These are phyloP conservation scores for Hyparrhenia diplandra DNA, from an alignment of 176 grass and related monocot species.

Conservation along the genomic window DNA sequence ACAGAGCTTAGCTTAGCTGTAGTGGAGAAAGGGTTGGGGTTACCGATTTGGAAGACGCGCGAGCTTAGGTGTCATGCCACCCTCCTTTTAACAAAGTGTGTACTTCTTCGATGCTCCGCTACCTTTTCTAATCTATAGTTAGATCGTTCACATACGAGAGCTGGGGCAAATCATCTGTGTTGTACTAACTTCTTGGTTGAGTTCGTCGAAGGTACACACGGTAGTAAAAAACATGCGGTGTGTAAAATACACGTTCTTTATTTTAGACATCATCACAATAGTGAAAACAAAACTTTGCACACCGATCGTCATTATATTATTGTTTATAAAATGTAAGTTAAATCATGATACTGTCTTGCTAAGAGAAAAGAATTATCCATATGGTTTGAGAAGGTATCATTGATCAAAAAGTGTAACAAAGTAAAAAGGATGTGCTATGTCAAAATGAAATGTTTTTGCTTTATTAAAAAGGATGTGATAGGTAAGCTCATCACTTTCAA, in stretches of 20 bases:
- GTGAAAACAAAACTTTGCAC: background rate
- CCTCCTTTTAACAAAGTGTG: slow-evolving; percentile 25
- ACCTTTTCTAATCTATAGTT: no score
- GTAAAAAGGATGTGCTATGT: background rate
- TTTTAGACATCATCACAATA: no score
- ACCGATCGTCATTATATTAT: background rate
- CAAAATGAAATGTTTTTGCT: no score
- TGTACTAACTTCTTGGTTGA: background rate
- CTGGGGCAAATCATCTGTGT: no score
- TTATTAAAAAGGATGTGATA: no score
- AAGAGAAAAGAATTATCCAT: background rate
- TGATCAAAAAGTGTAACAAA: background rate
- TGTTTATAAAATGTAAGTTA: background rate
- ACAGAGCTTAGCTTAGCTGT: background rate
- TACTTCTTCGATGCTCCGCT: background rate
- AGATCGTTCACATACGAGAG: background rate
- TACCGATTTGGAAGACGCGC: slow-evolving; percentile 34
- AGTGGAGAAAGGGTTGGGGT: slow-evolving; percentile 39
- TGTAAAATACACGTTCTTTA: background rate
- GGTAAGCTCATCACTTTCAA: no score
- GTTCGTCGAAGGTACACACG: background rate
- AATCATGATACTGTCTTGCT: background rate
- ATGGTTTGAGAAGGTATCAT: background rate
- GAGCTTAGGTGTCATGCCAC: slow-evolving; percentile 29
- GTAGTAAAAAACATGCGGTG: background rate